Evolutionary conservation across 2,329 filamentous ascomycete genomes (phyloP).

Genomic region (Elsinoe perseae): DNA sequence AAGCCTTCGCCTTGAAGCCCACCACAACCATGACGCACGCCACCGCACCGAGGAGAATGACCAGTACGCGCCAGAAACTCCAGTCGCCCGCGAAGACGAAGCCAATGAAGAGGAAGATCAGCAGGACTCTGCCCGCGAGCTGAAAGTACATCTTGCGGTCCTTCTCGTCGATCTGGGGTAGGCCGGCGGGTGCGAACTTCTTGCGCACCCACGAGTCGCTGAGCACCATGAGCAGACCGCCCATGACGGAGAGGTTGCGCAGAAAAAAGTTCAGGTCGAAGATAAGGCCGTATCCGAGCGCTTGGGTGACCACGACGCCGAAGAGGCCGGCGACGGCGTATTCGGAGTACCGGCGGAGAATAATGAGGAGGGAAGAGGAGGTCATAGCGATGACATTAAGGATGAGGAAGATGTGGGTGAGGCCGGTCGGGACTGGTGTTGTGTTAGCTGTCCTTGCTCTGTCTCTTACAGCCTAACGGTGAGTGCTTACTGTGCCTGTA

Average conservation of each 20-base stretch:
- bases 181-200: slow-evolving; percentile 88
- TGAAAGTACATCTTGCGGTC: slow-evolving; percentile 99
- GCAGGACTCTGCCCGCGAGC: slow-evolving; percentile 84
- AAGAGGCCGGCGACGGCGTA: slow-evolving; percentile 87
- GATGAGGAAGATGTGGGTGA: slow-evolving; percentile 90
- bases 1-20: slow-evolving; percentile 99
- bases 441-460: not conserved
- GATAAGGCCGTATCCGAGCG: slow-evolving; percentile 92
- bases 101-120: slow-evolving; percentile 96
- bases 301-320: slow-evolving; percentile 84
- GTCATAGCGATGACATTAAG: slow-evolving; percentile 85
- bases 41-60: slow-evolving; percentile 75
- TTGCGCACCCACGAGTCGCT: slow-evolving; percentile 98
- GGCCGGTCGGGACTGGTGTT: slow-evolving; percentile 65
- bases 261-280: slow-evolving; percentile 99
- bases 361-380: slow-evolving; percentile 74
- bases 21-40: slow-evolving; percentile 98
- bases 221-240: slow-evolving; percentile 93
- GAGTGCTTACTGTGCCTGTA: slow-evolving; percentile 76
- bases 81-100: slow-evolving; percentile 94
- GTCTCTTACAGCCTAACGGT: slow-evolving; percentile 28
- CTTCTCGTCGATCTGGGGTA: slow-evolving; percentile 94
- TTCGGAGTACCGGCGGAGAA: slow-evolving; percentile 85
- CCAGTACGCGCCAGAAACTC: slow-evolving; percentile 78
- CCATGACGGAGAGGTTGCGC: slow-evolving; percentile 94